These are phyloP conservation scores for Solanum hybrid DNA, from an alignment of 305 asterid species.

Conservation along the genomic window DNA sequence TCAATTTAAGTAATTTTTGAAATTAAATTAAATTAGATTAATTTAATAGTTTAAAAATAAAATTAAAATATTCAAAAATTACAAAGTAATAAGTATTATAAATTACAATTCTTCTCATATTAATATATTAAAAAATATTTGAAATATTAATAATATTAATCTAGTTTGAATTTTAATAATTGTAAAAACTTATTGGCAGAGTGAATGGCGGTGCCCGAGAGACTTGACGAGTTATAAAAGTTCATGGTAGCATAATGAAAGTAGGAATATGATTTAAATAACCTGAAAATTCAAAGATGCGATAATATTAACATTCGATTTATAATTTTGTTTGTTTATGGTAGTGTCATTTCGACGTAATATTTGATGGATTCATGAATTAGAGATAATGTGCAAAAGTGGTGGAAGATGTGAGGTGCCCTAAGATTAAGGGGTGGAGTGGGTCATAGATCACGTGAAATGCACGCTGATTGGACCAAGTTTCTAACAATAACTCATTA, in stretches of 20 bases:
- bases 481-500: neutral
- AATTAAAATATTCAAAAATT: neutral
- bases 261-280: neutral
- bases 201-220: neutral
- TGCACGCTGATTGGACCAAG: constrained; percentile 5
- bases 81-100: neutral
- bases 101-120: neutral
- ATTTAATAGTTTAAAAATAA: neutral
- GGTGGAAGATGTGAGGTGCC: constrained; percentile 22
- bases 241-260: neutral
- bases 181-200: neutral
- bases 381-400: neutral
- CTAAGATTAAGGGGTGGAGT: constrained; percentile 38
- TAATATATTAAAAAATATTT: neutral
- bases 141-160: neutral
- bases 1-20: neutral
- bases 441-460: constrained; percentile 67
- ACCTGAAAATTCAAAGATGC: neutral
- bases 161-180: neutral
- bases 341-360: neutral
- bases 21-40: neutral
- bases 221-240: neutral
- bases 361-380: neutral
- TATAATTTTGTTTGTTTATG: neutral
- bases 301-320: neutral